These are phyloP conservation scores for Cicer bijugum DNA, from an alignment of 306 rosid genomes.

Conservation along the genomic window DNA sequence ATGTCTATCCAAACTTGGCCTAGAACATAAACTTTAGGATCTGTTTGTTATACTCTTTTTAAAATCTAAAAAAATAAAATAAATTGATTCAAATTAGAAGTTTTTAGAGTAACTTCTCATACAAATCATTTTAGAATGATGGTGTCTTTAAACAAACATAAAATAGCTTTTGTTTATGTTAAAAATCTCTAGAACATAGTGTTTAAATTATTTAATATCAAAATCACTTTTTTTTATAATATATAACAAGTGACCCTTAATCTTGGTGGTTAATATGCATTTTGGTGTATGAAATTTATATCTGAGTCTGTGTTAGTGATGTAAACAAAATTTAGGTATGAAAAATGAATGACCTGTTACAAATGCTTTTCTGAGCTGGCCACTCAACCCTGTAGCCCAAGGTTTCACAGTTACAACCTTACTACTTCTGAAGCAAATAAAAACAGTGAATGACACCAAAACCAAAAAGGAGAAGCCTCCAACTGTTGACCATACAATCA, in stretches of 20 bases:
- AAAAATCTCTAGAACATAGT: too few species aligned
- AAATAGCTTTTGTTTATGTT: too few species aligned
- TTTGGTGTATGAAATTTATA: constrained; percentile 25
- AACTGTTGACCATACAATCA: constrained; percentile 55
- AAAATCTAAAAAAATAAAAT: too few species aligned
- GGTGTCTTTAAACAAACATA: too few species aligned
- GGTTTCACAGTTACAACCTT: constrained; percentile 84
- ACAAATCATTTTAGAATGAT: too few species aligned
- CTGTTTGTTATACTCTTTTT: too few species aligned
- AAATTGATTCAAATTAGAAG: too few species aligned
- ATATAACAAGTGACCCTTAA: too few species aligned
- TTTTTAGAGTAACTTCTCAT: too few species aligned
- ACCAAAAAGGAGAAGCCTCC: constrained; percentile 59
- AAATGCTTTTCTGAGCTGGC: constrained; percentile 93
- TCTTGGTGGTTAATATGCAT: constrained; percentile 1
- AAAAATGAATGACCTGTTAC: constrained; percentile 63
- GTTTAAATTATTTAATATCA: too few species aligned
- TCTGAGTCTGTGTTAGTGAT: not conserved
- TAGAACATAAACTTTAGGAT: not conserved
- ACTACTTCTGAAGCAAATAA: constrained; percentile 58
- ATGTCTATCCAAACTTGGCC: too few species aligned
- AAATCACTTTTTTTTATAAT: too few species aligned
- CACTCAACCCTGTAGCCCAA: constrained; percentile 95
- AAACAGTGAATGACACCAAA: constrained; percentile 49
- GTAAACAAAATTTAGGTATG: constrained; percentile 5